Conservation (phyloP, 768 basidiomycete species). For the Serendipita sp. region DNA sequence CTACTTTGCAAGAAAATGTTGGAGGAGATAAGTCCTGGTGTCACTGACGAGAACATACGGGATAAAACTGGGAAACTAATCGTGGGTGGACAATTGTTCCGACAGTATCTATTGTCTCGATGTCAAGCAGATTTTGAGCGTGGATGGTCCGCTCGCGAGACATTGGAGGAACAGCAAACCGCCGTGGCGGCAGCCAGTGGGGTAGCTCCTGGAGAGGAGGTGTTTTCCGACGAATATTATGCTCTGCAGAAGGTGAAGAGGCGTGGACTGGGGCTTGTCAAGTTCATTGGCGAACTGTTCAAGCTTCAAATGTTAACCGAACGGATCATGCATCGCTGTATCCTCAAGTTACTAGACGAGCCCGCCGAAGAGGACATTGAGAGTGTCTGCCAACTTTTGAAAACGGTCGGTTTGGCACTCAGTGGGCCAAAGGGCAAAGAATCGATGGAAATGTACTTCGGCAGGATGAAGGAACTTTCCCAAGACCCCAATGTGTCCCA, state of each 20-base stretch:
- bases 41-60: conserved; percentile 23
- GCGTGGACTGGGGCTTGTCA: conserved; percentile 30
- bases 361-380: conserved; percentile 36
- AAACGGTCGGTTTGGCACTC: conserved; percentile 27
- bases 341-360: conserved; percentile 26
- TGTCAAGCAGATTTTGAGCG: conserved; percentile 34
- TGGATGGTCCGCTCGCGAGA: conserved; percentile 21
- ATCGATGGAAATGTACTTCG: conserved; percentile 27
- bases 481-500: conserved; percentile 20
- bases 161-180: conserved; percentile 9
- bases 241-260: conserved; percentile 32
- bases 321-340: conserved; percentile 30
- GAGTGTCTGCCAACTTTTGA: conserved; percentile 29
- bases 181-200: conserved; percentile 20
- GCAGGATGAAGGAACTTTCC: conserved; percentile 22
- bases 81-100: conserved; percentile 29
- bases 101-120: conserved; percentile 31
- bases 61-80: conserved; percentile 22
- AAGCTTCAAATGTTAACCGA: conserved; percentile 30
- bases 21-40: conserved; percentile 23
- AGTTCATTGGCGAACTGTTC: conserved; percentile 33
- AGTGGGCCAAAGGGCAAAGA: conserved; percentile 21
- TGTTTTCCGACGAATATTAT: conserved; percentile 33
- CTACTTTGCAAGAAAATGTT: conserved; percentile 26
- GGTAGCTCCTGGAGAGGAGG: conserved; percentile 16